A percentile compares a stretch with the other conserved stretches of the same genome.
Evolutionary conservation across 306 rosid genomes (phyloP).

Genomic region (Lablab purpureus): DNA sequence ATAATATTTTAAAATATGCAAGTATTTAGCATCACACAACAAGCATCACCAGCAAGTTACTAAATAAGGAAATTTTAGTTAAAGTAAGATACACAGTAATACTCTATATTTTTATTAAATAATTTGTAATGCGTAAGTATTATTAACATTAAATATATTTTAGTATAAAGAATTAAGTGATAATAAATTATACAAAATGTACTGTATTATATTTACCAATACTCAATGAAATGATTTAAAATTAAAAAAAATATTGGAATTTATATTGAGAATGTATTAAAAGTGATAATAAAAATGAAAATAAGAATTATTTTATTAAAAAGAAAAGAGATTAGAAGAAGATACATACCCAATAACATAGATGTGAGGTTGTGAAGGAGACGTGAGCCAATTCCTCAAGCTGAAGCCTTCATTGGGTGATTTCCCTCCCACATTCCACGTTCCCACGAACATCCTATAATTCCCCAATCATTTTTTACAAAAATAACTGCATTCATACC

Average conservation of each 20-base stretch:
- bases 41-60: too few species aligned
- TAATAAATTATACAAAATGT: neutral
- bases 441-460: conserved; percentile 83
- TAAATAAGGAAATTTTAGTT: too few species aligned
- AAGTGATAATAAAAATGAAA: too few species aligned
- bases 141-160: neutral
- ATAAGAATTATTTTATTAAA: too few species aligned
- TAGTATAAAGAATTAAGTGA: neutral
- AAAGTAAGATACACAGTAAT: too few species aligned
- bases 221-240: too few species aligned
- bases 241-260: too few species aligned
- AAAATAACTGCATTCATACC: neutral
- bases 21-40: too few species aligned
- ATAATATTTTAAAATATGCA: too few species aligned
- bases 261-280: too few species aligned
- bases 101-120: too few species aligned
- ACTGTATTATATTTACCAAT: neutral
- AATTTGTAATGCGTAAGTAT: too few species aligned
- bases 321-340: neutral
- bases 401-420: conserved; percentile 69
- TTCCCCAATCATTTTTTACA: neutral
- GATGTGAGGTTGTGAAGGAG: conserved; percentile 69
- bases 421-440: conserved; percentile 99
- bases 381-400: conserved; percentile 77
- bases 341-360: conserved; percentile 77